Conservation (phyloP, 2,329 filamentous ascomycete species). For the Curvularia spicifera region DNA sequence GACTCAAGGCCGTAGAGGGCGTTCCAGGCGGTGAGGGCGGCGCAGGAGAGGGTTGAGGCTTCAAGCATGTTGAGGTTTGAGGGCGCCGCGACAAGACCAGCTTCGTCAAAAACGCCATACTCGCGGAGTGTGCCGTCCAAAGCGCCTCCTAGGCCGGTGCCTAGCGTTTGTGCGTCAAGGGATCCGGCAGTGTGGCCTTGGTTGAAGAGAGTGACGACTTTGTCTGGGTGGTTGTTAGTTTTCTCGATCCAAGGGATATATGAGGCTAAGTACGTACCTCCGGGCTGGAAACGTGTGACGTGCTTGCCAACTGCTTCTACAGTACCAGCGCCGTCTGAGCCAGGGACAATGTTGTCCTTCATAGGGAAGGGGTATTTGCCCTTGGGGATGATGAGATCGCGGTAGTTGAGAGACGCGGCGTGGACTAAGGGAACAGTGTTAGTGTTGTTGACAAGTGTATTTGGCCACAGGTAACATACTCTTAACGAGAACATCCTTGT, state of each 20-base stretch:
- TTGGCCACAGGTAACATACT: constrained; percentile 41
- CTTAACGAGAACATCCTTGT: constrained; percentile 75
- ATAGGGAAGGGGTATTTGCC: constrained; percentile 55
- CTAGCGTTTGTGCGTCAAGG: constrained; percentile 48
- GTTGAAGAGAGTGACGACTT: constrained; percentile 69
- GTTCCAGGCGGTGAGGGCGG: constrained; percentile 58
- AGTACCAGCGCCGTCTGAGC: constrained; percentile 60
- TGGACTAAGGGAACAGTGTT: constrained; percentile 48
- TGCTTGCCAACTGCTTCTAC: constrained; percentile 62
- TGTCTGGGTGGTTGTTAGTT: constrained; percentile 49
- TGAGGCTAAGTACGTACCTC: constrained; percentile 43
- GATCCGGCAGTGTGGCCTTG: constrained; percentile 62
- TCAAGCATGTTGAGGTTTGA: constrained; percentile 58
- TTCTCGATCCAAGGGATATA: not conserved
- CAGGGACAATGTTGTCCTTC: constrained; percentile 52
- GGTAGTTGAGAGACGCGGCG: constrained; percentile 58
- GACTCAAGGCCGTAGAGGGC: constrained; percentile 58
- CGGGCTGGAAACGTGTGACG: constrained; percentile 61
- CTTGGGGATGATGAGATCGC: constrained; percentile 57
- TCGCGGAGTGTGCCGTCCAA: constrained; percentile 72
- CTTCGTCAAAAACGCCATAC: constrained; percentile 70
- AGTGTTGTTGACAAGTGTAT: constrained; percentile 1
- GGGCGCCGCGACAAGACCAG: constrained; percentile 70
- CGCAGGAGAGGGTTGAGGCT: constrained; percentile 57
- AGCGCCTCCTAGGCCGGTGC: constrained; percentile 70